A percentile compares a stretch with the other conserved stretches of the same genome.
Evolutionary conservation across 345 rosid genomes (phyloP).

Genomic region (Euphorbia tirucalli): DNA sequence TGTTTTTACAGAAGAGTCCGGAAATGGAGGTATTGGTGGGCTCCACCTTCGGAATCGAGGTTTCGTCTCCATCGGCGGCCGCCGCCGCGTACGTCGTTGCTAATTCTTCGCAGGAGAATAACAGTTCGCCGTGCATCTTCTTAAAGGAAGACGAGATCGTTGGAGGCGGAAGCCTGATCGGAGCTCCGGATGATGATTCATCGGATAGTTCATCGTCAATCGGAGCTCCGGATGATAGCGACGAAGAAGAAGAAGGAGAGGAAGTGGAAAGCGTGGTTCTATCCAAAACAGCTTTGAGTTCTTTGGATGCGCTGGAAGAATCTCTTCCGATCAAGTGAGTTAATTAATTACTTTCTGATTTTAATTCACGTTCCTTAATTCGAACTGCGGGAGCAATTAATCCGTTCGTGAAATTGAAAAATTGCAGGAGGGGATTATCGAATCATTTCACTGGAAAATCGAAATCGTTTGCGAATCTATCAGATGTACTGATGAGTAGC

Average conservation of each 20-base stretch:
- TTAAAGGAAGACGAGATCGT: constrained; percentile 18
- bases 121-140: constrained; percentile 20
- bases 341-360: not conserved
- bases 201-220: constrained; percentile 62
- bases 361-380: too few relatives aligned
- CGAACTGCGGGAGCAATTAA: not conserved
- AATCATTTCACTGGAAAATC: constrained; percentile 75
- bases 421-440: constrained; percentile 68
- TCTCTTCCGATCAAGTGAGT: constrained; percentile 69
- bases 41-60: constrained; percentile 39
- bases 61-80: constrained; percentile 24
- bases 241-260: constrained; percentile 36
- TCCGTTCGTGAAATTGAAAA: not conserved
- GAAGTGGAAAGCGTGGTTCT: constrained; percentile 40
- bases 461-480: constrained; percentile 67
- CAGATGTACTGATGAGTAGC: constrained; percentile 35
- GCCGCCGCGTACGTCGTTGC: constrained; percentile 19
- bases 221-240: constrained; percentile 53
- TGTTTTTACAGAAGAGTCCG: not conserved
- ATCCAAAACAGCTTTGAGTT: constrained; percentile 23
- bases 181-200: constrained; percentile 21
- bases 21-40: constrained; percentile 63
- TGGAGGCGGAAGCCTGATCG: constrained; percentile 4
- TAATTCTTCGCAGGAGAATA: constrained; percentile 26
- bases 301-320: constrained; percentile 50